Base-by-base conservation (phyloP, 2,329 filamentous ascomycete species). In the Raffaelea arxii region DNA sequence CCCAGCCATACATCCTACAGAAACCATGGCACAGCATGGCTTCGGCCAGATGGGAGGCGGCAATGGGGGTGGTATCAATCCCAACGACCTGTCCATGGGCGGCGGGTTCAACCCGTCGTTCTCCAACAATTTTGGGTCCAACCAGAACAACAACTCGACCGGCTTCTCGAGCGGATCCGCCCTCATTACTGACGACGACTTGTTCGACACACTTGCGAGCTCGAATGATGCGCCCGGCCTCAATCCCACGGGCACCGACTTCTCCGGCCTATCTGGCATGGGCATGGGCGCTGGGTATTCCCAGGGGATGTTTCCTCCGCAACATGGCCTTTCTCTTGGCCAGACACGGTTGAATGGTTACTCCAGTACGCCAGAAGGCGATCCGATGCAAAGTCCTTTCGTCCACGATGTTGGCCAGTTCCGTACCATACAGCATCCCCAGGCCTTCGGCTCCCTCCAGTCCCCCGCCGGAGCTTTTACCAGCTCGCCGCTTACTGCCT, bases 321-420 rank as follows among this genome's bases (percentile, higher is more conserved):
- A 84, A 48, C 80, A 83, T 49, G 72, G 70, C 27, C 63, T 84
- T 32, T 75, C 80, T 49, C 76, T 83, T 56, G 81, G 86, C 53
- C 78, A 81, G 50, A 69, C 75, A 41, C 81, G 84, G 48, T 80
- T 88, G 59, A 84, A 85, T 58, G 80, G 87, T 51, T 97, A 85
- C 65, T 95, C 91, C 19, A 87, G 86, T 62, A 95, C 90, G 2
- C 90, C 91, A 4, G 91, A 97, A 51, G 88, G 88, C 44, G 84
- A 88, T 45, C 89, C 91, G 6, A 91, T 95, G 50, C 86, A 94
- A 59, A 96, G 89, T 57, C 91, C 91, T 0, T 96, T 89, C 58
- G 77, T 86, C 37, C 78, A 84, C 55, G 81, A 77, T 59, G 92
- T 90, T 69, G 74, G 74, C 30, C 85, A 89, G 53, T 94, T 88